These are phyloP conservation scores for Pelagophyceae sp. DNA, from an alignment of 352 stramenopile genomes.

Conservation along the genomic window DNA sequence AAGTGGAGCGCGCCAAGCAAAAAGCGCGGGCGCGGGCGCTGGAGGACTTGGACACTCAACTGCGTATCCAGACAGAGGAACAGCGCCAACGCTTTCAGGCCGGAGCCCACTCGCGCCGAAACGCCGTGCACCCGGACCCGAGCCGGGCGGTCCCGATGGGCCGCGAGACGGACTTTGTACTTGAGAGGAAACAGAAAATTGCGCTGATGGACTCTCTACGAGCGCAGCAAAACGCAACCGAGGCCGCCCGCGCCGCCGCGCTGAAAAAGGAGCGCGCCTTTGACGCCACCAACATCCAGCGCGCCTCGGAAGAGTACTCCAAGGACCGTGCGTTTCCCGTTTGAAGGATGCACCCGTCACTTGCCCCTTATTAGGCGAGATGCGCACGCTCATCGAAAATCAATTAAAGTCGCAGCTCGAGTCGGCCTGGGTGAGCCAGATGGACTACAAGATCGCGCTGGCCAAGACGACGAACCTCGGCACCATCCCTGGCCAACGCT, in stretches of 20 bases:
- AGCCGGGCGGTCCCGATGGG: not conserved
- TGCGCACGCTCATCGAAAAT: not conserved
- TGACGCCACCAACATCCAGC: not conserved
- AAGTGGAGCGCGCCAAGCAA: not conserved
- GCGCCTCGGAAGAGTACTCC: not conserved
- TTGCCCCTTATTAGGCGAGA: too few species aligned
- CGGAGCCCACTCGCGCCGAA: not conserved
- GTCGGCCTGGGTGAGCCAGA: not conserved
- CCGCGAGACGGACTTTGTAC: not conserved
- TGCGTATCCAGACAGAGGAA: not conserved
- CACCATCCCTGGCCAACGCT: too few species aligned
- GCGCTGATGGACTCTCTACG: not conserved
- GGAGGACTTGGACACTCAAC: not conserved
- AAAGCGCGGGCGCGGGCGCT: not conserved
- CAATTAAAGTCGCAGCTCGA: not conserved
- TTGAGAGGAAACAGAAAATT: not conserved
- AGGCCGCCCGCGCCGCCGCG: too few species aligned
- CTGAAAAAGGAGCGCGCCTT: not conserved
- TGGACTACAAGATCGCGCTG: not conserved
- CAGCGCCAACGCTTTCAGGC: not conserved
- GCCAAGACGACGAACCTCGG: not conserved
- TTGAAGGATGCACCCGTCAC: too few species aligned
- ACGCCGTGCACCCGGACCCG: not conserved
- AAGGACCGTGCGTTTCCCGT: too few species aligned
- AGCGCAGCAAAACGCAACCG: not conserved